A percentile compares a stretch with the other conserved stretches of the same genome.
These are phyloP conservation scores for Cadophora sp. DNA, from an alignment of 2,329 filamentous ascomycete species.

Conservation along the genomic window DNA sequence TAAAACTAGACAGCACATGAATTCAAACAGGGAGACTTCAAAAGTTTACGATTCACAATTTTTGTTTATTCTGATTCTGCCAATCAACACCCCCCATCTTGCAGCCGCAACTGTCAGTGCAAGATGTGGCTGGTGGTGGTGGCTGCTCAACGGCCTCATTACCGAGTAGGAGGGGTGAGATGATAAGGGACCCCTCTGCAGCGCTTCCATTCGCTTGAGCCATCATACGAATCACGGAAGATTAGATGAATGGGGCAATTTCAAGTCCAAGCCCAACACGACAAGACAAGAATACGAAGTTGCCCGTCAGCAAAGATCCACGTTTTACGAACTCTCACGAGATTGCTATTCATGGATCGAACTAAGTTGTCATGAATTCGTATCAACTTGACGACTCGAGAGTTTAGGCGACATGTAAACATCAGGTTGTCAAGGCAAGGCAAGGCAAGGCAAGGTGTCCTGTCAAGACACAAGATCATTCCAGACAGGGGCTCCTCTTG, in stretches of 20 bases:
- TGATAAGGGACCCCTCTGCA: background rate
- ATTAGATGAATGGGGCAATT: background rate
- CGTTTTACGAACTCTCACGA: background rate
- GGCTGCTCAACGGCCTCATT: background rate
- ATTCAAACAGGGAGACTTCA: no score
- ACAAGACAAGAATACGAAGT: slow-evolving; percentile 1
- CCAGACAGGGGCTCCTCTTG: background rate
- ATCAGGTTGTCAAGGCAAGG: background rate
- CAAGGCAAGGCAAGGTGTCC: background rate
- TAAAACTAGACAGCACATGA: no score
- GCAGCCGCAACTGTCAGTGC: background rate
- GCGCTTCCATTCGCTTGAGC: background rate
- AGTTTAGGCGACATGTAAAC: background rate
- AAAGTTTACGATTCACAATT: background rate
- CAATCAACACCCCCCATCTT: background rate
- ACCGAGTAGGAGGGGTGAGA: background rate
- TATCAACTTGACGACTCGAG: background rate
- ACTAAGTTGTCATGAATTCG: background rate
- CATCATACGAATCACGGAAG: background rate
- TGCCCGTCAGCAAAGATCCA: background rate
- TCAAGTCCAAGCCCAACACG: background rate
- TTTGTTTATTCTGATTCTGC: background rate
- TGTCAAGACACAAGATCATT: slow-evolving; percentile 4
- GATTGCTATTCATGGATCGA: background rate
- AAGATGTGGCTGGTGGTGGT: slow-evolving; percentile 2